phyloP scores from a whole-genome alignment of 108 stramenopile genomes.

The Discostella stelligeroides region DNA sequence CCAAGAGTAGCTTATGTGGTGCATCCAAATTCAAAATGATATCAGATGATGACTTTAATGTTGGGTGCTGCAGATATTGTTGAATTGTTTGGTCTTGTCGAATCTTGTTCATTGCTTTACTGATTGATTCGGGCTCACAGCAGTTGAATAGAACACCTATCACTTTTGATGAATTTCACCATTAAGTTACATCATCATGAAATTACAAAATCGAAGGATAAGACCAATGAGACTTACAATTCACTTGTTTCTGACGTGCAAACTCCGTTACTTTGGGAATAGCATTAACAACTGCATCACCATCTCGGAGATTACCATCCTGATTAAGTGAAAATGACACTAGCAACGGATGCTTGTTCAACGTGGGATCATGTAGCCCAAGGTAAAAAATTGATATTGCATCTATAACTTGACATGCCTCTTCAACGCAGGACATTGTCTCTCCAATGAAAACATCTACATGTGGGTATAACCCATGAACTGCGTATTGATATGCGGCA shows the following conservation, averaged over 20 bases:
- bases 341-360: constrained; percentile 47
- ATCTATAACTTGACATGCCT: constrained; percentile 72
- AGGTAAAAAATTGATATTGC: constrained; percentile 43
- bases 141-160: constrained; percentile 83
- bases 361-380: not conserved
- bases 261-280: constrained; percentile 47
- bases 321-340: constrained; percentile 73
- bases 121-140: constrained; percentile 80
- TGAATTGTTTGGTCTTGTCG: constrained; percentile 28
- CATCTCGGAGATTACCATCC: constrained; percentile 64
- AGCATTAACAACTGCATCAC: constrained; percentile 47
- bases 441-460: constrained; percentile 80
- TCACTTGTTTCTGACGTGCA: constrained; percentile 22
- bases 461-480: constrained; percentile 55
- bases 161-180: not conserved
- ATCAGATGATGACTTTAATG: constrained; percentile 1
- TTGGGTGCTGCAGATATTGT: constrained; percentile 24
- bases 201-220: too few relatives aligned
- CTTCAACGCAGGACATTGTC: constrained; percentile 79
- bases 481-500: constrained; percentile 47
- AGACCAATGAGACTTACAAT: too few relatives aligned
- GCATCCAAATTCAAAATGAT: not conserved
- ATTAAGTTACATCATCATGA: not conserved
- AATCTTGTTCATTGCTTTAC: constrained; percentile 59
- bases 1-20: constrained; percentile 52